Percentiles rank a stretch among this genome's conserved stretches.
Conservation (phyloP, 208 protist species). For the Acanthamoeba castellanii region DNA sequence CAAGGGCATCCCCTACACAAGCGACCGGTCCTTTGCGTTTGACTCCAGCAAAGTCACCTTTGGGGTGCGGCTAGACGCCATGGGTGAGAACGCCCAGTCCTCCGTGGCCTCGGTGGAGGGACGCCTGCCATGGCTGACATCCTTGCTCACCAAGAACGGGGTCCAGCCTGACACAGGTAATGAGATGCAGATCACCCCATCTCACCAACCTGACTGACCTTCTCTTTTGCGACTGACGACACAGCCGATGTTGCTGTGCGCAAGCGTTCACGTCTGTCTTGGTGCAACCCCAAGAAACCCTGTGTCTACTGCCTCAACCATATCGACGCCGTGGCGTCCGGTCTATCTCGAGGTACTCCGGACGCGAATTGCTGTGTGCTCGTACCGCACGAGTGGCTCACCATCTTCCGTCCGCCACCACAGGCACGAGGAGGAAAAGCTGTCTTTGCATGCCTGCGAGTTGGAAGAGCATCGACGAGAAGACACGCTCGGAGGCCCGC, state of each 20-base stretch:
- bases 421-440: constrained; percentile 23
- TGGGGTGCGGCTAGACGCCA: background rate
- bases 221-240: background rate
- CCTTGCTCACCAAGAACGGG: background rate
- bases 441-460: background rate
- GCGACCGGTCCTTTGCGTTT: background rate
- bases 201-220: too few species aligned
- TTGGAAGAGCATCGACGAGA: background rate
- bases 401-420: background rate
- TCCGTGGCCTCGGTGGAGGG: background rate
- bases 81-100: background rate
- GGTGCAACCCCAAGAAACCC: constrained; percentile 13
- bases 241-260: background rate
- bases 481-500: background rate
- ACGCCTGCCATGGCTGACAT: background rate
- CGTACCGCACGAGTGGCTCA: background rate
- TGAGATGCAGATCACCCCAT: background rate
- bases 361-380: background rate
- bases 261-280: constrained; percentile 31
- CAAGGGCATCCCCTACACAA: constrained; percentile 16
- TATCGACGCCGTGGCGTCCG: constrained; percentile 25
- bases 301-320: constrained; percentile 36
- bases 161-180: background rate
- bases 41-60: background rate
- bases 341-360: background rate